Base-by-base conservation (phyloP, 176 grass and related monocot species). In the Eleusine coracana region DNA sequence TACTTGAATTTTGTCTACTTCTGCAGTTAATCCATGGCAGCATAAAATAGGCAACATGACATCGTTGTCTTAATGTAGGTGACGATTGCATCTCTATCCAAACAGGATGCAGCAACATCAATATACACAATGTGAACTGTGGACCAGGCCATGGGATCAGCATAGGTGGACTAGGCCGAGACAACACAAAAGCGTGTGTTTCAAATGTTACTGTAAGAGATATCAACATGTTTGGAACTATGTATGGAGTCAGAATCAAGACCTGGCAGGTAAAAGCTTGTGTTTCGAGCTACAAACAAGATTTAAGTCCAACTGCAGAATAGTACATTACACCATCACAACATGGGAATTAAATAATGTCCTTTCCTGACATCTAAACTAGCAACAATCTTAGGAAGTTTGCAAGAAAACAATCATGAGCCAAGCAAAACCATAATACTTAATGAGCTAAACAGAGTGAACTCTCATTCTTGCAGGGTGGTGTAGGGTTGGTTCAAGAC, bases 121-220 rank as follows among this genome's bases (percentile, higher is more conserved):
- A 96, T 77, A 88, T 99, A 87, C 96, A 96, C 83, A 94, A 91
- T 40, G 91, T 96, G 83, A 91, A 93, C 67, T 99, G 96, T 92
- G 96, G 96, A 81, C 96, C 96, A 70, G 96, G 96, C 15, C 96
- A 99, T 79, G 93, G 93, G 75, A 99, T 99, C 75, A 99, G 97
- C 79, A 99, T 99, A 85, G 97, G 96, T 16, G 96, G 97, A 74
- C 86, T 99, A 83, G 97, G 97, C 59, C 85, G 85, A 79, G 93
- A 96, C 86, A 99, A 94, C 74, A 93, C 91, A 82, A 99, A 99
- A 88, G 91, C 97, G 78, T 99, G 97, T 71, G 97, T 99, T 73
- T 95, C 97, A 17, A 96, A 99, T 90, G 85, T 99, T 83, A 99
- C 97, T 45, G 87, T 99, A 50, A 86, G 97, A 85, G 93, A 96